Percentiles rank a stretch among this genome's conserved stretches.
Conservation (phyloP, 2,329 filamentous ascomycete genomes). For the Thelonectria olida region DNA sequence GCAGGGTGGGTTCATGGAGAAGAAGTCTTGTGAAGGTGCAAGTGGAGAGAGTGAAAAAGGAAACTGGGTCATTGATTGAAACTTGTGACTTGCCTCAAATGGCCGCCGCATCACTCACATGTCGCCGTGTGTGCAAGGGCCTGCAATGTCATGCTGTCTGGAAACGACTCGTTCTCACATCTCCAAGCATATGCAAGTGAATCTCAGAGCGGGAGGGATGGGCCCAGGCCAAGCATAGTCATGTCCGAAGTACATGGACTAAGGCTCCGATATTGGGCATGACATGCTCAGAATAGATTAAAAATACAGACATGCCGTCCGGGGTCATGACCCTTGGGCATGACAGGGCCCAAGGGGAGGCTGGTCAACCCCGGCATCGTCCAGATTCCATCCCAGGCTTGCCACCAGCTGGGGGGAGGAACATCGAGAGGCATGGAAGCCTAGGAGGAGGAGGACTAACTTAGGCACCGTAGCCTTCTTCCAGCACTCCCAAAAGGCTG, state of each 20-base stretch:
- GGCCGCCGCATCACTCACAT: slow-evolving; percentile 11
- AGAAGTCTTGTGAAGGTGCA: not conserved
- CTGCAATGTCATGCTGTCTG: slow-evolving; percentile 1
- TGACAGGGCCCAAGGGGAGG: not conserved
- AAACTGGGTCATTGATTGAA: slow-evolving; percentile 11
- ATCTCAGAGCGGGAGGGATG: not conserved
- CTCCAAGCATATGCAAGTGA: not conserved
- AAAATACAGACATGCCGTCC: not conserved
- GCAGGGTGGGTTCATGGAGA: slow-evolving; percentile 20
- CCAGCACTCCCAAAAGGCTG: slow-evolving; percentile 1
- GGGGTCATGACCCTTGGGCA: not conserved
- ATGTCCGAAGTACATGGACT: not conserved
- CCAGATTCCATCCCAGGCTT: not conserved
- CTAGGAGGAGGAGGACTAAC: not conserved
- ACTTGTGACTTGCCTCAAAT: slow-evolving; percentile 13
- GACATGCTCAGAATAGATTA: slow-evolving; percentile 1
- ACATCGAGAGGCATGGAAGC: no score
- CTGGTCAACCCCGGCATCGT: not conserved
- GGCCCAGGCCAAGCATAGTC: not conserved
- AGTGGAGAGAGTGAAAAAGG: not conserved
- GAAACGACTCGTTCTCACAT: slow-evolving; percentile 15
- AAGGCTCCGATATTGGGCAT: not conserved
- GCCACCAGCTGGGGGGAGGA: not conserved
- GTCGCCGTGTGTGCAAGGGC: slow-evolving; percentile 13
- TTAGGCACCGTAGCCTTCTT: not conserved